Evolutionary conservation across 176 grass and related monocot species (phyloP).

Genomic region (Urochloa ruziziensis): DNA sequence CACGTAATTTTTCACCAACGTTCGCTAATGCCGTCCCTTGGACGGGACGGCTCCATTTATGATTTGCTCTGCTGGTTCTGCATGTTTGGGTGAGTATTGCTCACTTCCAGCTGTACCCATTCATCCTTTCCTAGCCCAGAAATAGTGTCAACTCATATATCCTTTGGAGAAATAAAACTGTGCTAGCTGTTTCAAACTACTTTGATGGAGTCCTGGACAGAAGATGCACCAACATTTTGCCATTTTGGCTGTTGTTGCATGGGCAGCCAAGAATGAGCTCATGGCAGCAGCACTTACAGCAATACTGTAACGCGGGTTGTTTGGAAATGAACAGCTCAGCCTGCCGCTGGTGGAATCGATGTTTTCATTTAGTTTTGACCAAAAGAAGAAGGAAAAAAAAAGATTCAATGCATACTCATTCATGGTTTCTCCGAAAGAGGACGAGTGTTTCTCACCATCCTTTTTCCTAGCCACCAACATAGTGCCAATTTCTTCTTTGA

Average conservation of each 20-base stretch:
- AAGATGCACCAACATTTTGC: no score
- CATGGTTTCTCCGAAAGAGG: not conserved
- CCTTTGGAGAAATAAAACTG: no score
- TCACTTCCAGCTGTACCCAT: no score
- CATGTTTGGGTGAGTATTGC: not conserved
- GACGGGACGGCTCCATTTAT: not conserved
- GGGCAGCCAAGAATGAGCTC: not conserved
- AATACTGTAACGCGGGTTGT: not conserved
- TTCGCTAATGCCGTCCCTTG: not conserved
- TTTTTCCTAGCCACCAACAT: not conserved
- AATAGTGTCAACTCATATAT: not conserved
- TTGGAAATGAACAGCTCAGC: not conserved
- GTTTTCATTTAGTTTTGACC: not conserved
- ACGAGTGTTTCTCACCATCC: no score
- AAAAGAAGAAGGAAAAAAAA: not conserved
- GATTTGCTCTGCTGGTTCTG: not conserved
- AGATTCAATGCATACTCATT: not conserved
- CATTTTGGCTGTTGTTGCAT: not conserved
- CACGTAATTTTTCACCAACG: not conserved
- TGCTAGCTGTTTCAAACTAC: no score
- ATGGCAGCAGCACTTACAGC: not conserved
- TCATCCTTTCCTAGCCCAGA: not conserved
- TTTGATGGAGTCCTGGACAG: no score
- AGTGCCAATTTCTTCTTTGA: not conserved
- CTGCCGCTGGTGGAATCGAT: not conserved